Base-by-base conservation (phyloP, 2,329 filamentous ascomycete species). In the Cucurbitaria berberidis region DNA sequence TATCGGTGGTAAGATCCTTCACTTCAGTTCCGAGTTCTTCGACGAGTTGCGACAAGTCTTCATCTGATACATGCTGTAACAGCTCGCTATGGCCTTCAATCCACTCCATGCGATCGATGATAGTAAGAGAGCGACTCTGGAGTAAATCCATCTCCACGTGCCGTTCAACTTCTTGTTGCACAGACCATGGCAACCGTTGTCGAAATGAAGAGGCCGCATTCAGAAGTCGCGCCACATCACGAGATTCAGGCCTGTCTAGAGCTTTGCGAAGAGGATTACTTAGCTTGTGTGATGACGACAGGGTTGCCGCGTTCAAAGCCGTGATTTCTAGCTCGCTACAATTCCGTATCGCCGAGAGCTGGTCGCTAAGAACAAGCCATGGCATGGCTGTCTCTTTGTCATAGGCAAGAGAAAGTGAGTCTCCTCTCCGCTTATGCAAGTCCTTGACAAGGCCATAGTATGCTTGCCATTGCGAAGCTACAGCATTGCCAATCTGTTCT, bases 381-480 rank as follows among this genome's bases (percentile, higher is more conserved):
- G 91, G 85, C 78, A 93, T 84, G 44, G 88, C 87, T 9, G 83
- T 82, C 42, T 84, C 81, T 0, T 82, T 74, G 66, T 98, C 95
- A 49, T 90, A 86, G 0, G 87, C 85, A 39, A 98, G 79, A 1
- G 90, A 87, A 39, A 98, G 77, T 0, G 90, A 88, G 68, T 97
- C 93, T 16, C 89, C 89, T 67, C 93, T 84, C 66, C 91, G 88
- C 66, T 89, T 92, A 70, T 98, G 92, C 35, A 99, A 79, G 70
- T 96, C 93, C 11, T 90, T 82, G 16, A 96, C 82, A 16, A 98
- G 82, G 27, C 92, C 87, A 78, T 92, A 96, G 74, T 96, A 96
- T 45, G 90, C 86, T 58, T 89, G 86, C 95, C 95, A 99, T 72
- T 96, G 92, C 10, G 84, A 82, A 68, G 95, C 89, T 47, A 89